phyloP scores from a whole-genome alignment of 257 asterid genomes.

The Solanum clarkiae region DNA sequence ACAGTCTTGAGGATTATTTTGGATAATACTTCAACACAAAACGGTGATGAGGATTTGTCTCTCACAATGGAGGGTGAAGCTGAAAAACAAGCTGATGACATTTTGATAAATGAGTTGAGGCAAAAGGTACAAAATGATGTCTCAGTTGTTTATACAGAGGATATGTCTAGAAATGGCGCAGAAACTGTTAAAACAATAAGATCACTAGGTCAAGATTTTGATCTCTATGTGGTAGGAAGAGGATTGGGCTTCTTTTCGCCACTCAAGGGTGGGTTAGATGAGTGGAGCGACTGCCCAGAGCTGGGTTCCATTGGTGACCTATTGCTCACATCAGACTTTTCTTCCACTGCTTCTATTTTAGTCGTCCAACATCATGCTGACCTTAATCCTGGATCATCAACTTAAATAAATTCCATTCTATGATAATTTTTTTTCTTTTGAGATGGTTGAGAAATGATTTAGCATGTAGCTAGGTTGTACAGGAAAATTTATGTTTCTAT shows the following conservation, averaged over 20 bases:
- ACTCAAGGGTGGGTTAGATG: slow-evolving; percentile 14
- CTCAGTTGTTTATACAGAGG: background rate
- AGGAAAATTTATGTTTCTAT: background rate
- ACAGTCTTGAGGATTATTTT: slow-evolving; percentile 2
- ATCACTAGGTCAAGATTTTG: slow-evolving; percentile 2
- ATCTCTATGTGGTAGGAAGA: slow-evolving; percentile 12
- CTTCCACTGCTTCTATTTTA: slow-evolving; percentile 7
- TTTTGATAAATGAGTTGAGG: background rate
- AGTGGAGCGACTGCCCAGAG: slow-evolving; percentile 19
- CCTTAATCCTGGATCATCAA: background rate
- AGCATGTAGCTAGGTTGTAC: background rate
- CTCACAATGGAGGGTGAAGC: background rate
- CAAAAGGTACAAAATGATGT: background rate
- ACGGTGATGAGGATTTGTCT: background rate
- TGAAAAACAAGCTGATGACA: slow-evolving; percentile 4
- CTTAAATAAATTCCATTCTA: background rate
- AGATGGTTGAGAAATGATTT: background rate
- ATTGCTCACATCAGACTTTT: slow-evolving; percentile 13
- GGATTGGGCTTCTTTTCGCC: slow-evolving; percentile 8
- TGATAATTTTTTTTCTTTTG: background rate
- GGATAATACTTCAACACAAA: background rate
- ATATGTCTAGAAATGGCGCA: slow-evolving; percentile 9
- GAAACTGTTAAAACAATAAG: slow-evolving; percentile 4
- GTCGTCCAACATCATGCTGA: slow-evolving; percentile 12
- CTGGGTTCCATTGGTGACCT: slow-evolving; percentile 16